Evolutionary conservation across 768 basidiomycete species (phyloP), one percentile per base, ranked within the genome.

Genomic region (Exidia glandulosa): DNA sequence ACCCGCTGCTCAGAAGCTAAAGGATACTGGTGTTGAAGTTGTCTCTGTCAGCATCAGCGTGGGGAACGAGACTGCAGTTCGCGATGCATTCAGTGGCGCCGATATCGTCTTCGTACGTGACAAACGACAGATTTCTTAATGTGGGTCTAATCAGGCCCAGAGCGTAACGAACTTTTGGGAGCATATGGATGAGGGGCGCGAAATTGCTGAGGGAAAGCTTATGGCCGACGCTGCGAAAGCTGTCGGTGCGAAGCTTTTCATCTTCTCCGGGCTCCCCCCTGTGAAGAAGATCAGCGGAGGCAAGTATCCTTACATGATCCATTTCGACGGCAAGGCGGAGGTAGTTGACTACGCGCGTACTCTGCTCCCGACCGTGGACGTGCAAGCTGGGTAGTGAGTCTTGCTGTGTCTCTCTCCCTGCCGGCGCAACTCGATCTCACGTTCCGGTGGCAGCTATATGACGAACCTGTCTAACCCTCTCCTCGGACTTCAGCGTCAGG

Each of bases 1-100:
- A 0, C 67, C 66, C 19, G 66, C 64, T 27, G 67, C 71, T 4
- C 19, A 29, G 27, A 64, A 33, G 25, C 65, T 73, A 13, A 64
- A 66, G 27, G 54, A 59, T 1, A 62, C 61, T 3, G 69, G 70
- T 5, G 66, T 56, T 16, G 61, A 67, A 52, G 61, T 71, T 9
- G 62, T 66, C 3, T 62, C 67, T 60, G 64, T 61, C 45, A 32
- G 12, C 23, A 27, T 54, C 25, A 9, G 0, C 0, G 50, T 54
- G 7, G 50, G 30, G 0, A 54, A 54, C 50, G 50, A 54, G 9
- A 27, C 30, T 25, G 50, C 25, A 25, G 50, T 54, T 25, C 25
- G 23, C 25, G 30, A 29, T 23, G 50, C 50, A 27, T 54, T 54
- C 19, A 31, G 14, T 14, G 50, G 50, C 3, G 50, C 50, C 25